Conservation (phyloP, 306 rosid species). For the Oemleria cerasiformis region DNA sequence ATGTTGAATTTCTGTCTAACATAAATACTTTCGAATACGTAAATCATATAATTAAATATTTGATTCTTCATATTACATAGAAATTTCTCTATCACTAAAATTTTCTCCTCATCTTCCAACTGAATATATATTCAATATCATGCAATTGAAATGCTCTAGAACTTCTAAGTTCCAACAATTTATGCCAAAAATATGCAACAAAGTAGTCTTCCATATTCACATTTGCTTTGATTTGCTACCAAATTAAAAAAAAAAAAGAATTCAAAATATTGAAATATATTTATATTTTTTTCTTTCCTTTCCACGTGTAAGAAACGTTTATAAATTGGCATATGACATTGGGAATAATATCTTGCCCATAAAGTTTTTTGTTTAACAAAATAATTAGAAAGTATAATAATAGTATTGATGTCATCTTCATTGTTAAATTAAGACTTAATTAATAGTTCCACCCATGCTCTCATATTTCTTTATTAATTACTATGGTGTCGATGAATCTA, state of each 20-base stretch:
- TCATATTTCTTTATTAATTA: conserved; percentile 23
- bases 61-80: too few species aligned
- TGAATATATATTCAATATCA: too few species aligned
- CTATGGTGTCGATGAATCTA: conserved; percentile 38
- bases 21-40: too few species aligned
- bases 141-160: too few species aligned
- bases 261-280: too few species aligned
- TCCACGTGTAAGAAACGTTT: background rate
- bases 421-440: conserved; percentile 3
- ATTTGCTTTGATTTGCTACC: too few species aligned
- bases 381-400: background rate
- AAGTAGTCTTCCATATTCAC: too few species aligned
- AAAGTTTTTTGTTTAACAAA: conserved; percentile 16
- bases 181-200: background rate
- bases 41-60: too few species aligned
- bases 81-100: too few species aligned
- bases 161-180: background rate
- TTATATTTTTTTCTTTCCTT: background rate
- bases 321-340: background rate
- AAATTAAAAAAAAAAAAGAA: too few species aligned
- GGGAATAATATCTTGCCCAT: background rate
- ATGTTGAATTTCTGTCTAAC: too few species aligned
- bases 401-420: conserved; percentile 40
- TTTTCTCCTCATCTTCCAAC: too few species aligned
- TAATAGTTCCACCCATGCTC: conserved; percentile 20